Conservation (phyloP, 2,329 filamentous ascomycete species). For the Nannizziopsis barbatae region DNA sequence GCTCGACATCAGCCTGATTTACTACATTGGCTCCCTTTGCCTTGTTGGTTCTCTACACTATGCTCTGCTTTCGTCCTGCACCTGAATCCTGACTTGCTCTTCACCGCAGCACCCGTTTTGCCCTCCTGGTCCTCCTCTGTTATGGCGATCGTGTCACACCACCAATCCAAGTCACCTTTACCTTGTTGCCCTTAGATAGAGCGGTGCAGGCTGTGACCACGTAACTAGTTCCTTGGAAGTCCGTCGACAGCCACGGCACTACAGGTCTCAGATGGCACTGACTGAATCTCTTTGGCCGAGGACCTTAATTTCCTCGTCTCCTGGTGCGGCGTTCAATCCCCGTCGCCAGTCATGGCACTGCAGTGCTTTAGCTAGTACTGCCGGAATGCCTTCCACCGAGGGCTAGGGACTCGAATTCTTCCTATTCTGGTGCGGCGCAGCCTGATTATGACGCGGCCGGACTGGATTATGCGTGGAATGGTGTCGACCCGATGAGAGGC, state of each 20-base stretch:
- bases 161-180: neutral
- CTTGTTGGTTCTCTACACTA: constrained; percentile 2
- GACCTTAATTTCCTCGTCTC: neutral
- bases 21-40: neutral
- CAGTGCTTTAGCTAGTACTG: too few relatives aligned
- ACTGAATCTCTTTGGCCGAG: neutral
- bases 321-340: too few relatives aligned
- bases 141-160: neutral
- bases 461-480: constrained; percentile 3
- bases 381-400: too few relatives aligned
- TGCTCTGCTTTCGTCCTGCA: constrained; percentile 1
- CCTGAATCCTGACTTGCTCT: constrained; percentile 2
- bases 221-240: neutral
- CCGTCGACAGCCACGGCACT: neutral
- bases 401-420: too few relatives aligned
- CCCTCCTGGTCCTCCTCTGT: constrained; percentile 1
- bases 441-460: constrained; percentile 1
- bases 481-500: neutral
- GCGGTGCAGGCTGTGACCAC: neutral
- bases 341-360: too few relatives aligned
- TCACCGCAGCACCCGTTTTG: neutral
- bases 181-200: neutral
- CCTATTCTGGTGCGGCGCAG: constrained; percentile 5
- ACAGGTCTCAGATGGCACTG: neutral
- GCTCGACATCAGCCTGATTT: neutral